Percentiles rank a stretch among this genome's conserved stretches.
Evolutionary conservation across 2,329 filamentous ascomycete species (phyloP).

Genomic region (Penicillium fuscoglaucum): DNA sequence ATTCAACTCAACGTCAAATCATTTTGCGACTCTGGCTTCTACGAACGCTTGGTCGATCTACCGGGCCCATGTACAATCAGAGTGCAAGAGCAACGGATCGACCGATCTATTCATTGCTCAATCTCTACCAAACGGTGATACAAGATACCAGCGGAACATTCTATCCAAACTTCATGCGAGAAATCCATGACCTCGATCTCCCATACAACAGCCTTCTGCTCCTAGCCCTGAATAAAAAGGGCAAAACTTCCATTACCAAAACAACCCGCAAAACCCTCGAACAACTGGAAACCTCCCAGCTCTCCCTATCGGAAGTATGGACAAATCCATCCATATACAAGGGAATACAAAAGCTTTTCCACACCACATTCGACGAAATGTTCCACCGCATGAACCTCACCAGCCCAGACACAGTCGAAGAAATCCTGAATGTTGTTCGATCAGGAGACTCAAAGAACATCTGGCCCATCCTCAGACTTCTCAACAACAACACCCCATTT

Average conservation of each 20-base stretch:
- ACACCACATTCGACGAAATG: constrained; percentile 32
- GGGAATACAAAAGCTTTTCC: constrained; percentile 28
- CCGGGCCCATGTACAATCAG: constrained; percentile 24
- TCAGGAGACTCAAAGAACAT: constrained; percentile 29
- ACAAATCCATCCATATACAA: constrained; percentile 29
- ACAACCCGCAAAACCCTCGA: constrained; percentile 26
- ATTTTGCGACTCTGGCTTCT: constrained; percentile 38
- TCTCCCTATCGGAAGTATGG: constrained; percentile 33
- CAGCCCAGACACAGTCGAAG: constrained; percentile 31
- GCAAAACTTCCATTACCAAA: constrained; percentile 25
- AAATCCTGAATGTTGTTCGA: constrained; percentile 34
- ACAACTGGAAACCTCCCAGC: constrained; percentile 29
- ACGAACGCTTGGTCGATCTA: constrained; percentile 27
- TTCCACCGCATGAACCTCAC: constrained; percentile 38
- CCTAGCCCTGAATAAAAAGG: constrained; percentile 30
- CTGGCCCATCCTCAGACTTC: constrained; percentile 36
- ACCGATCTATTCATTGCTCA: constrained; percentile 27
- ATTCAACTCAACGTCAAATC: constrained; percentile 29
- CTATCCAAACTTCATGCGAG: constrained; percentile 29
- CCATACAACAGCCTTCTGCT: constrained; percentile 34
- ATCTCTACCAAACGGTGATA: constrained; percentile 28
- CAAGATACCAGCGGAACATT: constrained; percentile 22
- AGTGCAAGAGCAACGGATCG: constrained; percentile 22
- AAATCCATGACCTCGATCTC: constrained; percentile 32
- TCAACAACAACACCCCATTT: constrained; percentile 40